These are phyloP conservation scores for Rhynchosporium graminicola DNA, from an alignment of 2,329 filamentous ascomycete species.

Conservation along the genomic window DNA sequence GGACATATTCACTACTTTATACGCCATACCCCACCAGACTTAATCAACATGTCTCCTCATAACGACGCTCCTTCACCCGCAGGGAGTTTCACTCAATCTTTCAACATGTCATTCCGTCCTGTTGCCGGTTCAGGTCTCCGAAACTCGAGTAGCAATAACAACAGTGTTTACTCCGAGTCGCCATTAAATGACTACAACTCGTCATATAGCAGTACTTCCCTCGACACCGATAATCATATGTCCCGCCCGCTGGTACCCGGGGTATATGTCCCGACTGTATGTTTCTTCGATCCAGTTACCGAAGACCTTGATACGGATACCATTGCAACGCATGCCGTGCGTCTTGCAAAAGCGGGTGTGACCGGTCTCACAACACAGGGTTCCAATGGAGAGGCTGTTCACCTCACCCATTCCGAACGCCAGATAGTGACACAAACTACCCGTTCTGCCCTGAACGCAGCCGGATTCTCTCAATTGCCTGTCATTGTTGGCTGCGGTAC, in stretches of 20 bases:
- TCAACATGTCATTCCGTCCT: slow-evolving; percentile 42
- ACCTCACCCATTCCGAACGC: slow-evolving; percentile 62
- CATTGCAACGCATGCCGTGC: slow-evolving; percentile 50
- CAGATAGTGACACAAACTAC: slow-evolving; percentile 60
- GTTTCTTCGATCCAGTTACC: slow-evolving; percentile 66
- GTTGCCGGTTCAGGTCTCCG: slow-evolving; percentile 29
- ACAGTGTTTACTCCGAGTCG: slow-evolving; percentile 41
- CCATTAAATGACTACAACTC: slow-evolving; percentile 43
- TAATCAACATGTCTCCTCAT: slow-evolving; percentile 47
- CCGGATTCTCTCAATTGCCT: slow-evolving; percentile 58
- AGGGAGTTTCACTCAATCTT: slow-evolving; percentile 47
- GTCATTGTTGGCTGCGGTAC: slow-evolving; percentile 68
- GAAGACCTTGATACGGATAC: slow-evolving; percentile 68
- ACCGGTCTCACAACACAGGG: slow-evolving; percentile 64
- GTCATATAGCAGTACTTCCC: slow-evolving; percentile 46
- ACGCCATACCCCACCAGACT: slow-evolving; percentile 7
- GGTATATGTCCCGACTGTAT: slow-evolving; percentile 73
- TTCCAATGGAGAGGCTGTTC: slow-evolving; percentile 68
- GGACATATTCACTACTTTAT: slow-evolving; percentile 17
- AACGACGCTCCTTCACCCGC: slow-evolving; percentile 50
- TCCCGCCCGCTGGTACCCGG: slow-evolving; percentile 50
- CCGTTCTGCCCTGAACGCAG: slow-evolving; percentile 59
- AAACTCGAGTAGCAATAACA: slow-evolving; percentile 31
- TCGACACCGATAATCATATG: slow-evolving; percentile 40
- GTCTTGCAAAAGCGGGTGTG: slow-evolving; percentile 60